Conservation (phyloP, 495 filamentous ascomycete species). For the Aspergillus leporis region DNA sequence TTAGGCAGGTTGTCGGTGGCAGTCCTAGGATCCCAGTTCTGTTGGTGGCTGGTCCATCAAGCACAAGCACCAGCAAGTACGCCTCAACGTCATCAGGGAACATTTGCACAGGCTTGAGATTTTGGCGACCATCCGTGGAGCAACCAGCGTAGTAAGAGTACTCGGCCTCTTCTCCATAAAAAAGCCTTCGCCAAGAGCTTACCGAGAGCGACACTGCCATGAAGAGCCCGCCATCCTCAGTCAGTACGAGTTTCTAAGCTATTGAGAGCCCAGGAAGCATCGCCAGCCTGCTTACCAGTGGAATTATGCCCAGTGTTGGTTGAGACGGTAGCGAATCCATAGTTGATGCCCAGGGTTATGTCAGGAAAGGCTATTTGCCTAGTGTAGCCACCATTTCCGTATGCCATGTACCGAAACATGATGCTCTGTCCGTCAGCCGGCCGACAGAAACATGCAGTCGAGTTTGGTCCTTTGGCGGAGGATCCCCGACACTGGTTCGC, state of each 20-base stretch:
- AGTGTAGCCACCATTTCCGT: slow-evolving; percentile 13
- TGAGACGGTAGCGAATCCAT: slow-evolving; percentile 54
- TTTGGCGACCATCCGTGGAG: slow-evolving; percentile 56
- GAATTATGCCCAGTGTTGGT: slow-evolving; percentile 59
- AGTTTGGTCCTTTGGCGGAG: no score
- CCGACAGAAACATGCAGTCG: no score
- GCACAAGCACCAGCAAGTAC: slow-evolving; percentile 57
- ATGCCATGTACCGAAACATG: slow-evolving; percentile 12
- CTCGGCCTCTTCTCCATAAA: slow-evolving; percentile 45
- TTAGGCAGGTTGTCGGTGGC: slow-evolving; percentile 10
- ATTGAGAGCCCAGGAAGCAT: slow-evolving; percentile 49
- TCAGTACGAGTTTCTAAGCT: slow-evolving; percentile 35
- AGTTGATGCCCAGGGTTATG: slow-evolving; percentile 28
- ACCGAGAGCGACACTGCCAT: slow-evolving; percentile 44
- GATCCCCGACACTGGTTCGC: no score
- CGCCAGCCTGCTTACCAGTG: slow-evolving; percentile 16
- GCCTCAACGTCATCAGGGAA: slow-evolving; percentile 64
- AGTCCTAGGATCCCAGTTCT: slow-evolving; percentile 9
- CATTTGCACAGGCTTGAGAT: slow-evolving; percentile 50
- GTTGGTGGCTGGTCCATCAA: slow-evolving; percentile 13
- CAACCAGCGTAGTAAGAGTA: slow-evolving; percentile 59
- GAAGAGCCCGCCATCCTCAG: slow-evolving; percentile 23
- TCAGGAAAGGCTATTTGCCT: slow-evolving; percentile 3
- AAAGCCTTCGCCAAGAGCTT: slow-evolving; percentile 48
- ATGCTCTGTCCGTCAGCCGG: no score